Conservation (phyloP, 2,329 filamentous ascomycete genomes). For the Penicillium paneum region DNA sequence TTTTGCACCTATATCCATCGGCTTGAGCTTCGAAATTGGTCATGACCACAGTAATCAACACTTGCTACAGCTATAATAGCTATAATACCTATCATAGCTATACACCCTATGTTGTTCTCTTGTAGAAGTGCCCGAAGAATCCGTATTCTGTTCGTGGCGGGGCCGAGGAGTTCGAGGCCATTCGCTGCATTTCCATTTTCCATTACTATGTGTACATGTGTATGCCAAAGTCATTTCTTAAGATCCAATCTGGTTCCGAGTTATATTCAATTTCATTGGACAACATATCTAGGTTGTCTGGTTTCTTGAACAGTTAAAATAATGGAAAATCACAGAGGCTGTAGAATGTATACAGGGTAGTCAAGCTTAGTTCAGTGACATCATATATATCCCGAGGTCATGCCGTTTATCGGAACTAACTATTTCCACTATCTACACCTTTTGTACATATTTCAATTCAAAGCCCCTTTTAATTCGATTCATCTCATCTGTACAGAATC, state of each 20-base stretch:
- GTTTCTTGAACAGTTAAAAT: too few species aligned
- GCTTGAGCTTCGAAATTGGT: neutral
- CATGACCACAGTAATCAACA: neutral
- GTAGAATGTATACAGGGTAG: too few species aligned
- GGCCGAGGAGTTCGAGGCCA: conserved; percentile 22
- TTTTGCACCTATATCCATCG: neutral
- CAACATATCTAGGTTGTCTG: too few species aligned
- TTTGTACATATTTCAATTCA: neutral
- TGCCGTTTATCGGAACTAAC: conserved; percentile 1
- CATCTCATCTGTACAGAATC: neutral
- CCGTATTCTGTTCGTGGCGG: conserved; percentile 27
- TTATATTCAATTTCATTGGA: neutral
- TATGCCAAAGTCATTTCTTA: neutral
- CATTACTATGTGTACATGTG: neutral
- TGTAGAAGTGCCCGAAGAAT: conserved; percentile 2
- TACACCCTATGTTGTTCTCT: too few species aligned
- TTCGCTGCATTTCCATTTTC: conserved; percentile 12
- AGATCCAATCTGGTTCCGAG: neutral
- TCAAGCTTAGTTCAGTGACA: neutral
- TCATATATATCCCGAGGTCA: neutral
- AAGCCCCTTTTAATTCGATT: neutral
- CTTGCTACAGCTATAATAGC: neutral
- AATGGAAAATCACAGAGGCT: too few species aligned
- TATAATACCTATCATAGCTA: neutral
- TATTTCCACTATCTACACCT: too few species aligned